These are phyloP conservation scores for Elsinoe batatas DNA, from an alignment of 2,329 filamentous ascomycete genomes.

Conservation along the genomic window DNA sequence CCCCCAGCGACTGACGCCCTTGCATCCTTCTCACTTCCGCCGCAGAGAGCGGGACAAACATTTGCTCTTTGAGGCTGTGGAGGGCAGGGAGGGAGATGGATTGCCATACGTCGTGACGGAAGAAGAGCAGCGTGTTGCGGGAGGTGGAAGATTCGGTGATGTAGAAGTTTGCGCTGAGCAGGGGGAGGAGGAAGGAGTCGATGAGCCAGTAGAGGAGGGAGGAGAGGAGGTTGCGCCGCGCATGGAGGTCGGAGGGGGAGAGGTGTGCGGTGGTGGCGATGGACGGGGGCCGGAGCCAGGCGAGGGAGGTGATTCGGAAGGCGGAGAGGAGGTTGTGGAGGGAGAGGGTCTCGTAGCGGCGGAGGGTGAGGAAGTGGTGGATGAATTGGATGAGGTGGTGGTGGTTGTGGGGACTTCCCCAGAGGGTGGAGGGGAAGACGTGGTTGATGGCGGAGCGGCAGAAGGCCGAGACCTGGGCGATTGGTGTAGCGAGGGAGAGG, in stretches of 20 bases:
- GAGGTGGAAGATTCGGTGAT: slow-evolving; percentile 82
- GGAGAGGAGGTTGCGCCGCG: slow-evolving; percentile 66
- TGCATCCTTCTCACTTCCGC: slow-evolving; percentile 50
- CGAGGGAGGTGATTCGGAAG: slow-evolving; percentile 33
- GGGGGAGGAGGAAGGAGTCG: slow-evolving; percentile 79
- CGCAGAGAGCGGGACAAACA: slow-evolving; percentile 68
- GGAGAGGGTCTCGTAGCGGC: slow-evolving; percentile 71
- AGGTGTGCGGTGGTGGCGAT: slow-evolving; percentile 42
- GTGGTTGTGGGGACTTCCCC: slow-evolving; percentile 60
- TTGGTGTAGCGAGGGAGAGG: slow-evolving; percentile 58
- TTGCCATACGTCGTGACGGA: slow-evolving; percentile 87
- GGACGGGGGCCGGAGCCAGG: slow-evolving; percentile 59
- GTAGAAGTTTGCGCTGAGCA: slow-evolving; percentile 82
- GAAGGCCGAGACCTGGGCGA: slow-evolving; percentile 68
- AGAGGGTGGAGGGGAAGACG: slow-evolving; percentile 66
- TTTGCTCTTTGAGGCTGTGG: slow-evolving; percentile 52
- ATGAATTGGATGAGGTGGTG: slow-evolving; percentile 53
- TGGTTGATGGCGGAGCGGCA: slow-evolving; percentile 66
- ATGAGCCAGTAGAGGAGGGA: slow-evolving; percentile 91
- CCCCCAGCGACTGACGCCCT: slow-evolving; percentile 56
- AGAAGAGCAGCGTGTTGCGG: slow-evolving; percentile 78
- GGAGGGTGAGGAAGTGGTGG: slow-evolving; percentile 66
- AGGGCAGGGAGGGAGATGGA: slow-evolving; percentile 65
- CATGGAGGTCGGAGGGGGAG: slow-evolving; percentile 60
- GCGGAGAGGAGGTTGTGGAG: slow-evolving; percentile 69